Base-by-base conservation (phyloP, 352 stramenopile species). In the Aphanomyces cochlioides region DNA sequence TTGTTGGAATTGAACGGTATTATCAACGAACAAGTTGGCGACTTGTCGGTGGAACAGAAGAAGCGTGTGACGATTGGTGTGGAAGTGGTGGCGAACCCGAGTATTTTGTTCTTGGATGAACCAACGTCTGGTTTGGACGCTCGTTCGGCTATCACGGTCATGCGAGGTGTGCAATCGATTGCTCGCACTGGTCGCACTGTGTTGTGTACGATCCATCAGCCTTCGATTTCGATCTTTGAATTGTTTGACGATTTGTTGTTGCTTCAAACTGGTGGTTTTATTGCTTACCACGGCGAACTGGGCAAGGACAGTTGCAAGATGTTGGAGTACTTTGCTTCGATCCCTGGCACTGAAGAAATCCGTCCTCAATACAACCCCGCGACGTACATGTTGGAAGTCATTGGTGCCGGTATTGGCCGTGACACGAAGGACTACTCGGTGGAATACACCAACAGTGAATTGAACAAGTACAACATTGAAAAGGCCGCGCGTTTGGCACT, bases 221-320 rank as follows among this genome's bases (percentile, higher is more conserved):
- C 87, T 17, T 90, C 79, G n/a, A 92, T 86, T 4, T 74, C 77
- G 3, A 76, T 92, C 3, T 95, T 79, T 65, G 77, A 81, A 36
- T 77, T 90, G 71, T 78, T 94, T 43, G 79, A 74, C n/a, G 87
- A 95, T 63, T 58, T 94, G 1, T 67, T 79, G 0, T 76, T 93
- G 47, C 69, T 93, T 34, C 7, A 71, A 38, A 80, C 77, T 19
- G 72, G 74, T 40, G 95, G 95, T 10, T 74, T 96, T 66, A 84
- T 87, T 43, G 75, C 97, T 36, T 98, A 96, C 73, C 96, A 93
- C 72, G 92, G 93, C 6, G 78, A 88, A 0, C 75, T 96, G 47
- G 79, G 77, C 19, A 69, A 65, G 28, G 74, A 78, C 5, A 66
- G 89, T 7, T 38, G 67, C 0, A 78, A 93, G 40, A 90, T 93